These are phyloP conservation scores for Solanum acaule DNA, from an alignment of 257 asterid species.

Conservation along the genomic window DNA sequence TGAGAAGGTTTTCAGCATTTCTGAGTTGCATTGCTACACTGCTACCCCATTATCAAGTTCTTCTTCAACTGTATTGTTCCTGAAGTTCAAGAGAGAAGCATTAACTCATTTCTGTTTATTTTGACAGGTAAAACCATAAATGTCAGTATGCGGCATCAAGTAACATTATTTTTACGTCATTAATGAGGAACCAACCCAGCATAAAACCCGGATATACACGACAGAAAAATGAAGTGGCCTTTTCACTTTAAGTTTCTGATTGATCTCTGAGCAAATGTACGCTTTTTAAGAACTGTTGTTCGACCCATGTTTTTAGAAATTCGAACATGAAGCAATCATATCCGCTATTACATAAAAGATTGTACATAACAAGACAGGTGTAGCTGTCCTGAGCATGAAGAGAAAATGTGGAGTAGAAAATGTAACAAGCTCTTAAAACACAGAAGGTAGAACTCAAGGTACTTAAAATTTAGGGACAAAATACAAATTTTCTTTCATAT, in stretches of 20 bases:
- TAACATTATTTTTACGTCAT: neutral
- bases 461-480: neutral
- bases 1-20: neutral
- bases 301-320: neutral
- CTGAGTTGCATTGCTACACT: neutral
- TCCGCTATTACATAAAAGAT: neutral
- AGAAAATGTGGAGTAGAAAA: neutral
- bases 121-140: neutral
- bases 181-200: neutral
- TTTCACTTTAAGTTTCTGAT: neutral
- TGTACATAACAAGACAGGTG: neutral
- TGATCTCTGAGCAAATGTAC: neutral
- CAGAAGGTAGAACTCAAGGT: neutral
- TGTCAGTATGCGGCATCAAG: neutral
- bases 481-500: neutral
- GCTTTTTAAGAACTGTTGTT: neutral
- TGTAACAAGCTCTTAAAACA: neutral
- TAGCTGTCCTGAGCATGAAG: neutral
- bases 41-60: neutral
- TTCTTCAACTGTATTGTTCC: neutral
- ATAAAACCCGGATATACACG: neutral
- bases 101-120: neutral
- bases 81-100: neutral
- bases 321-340: neutral
- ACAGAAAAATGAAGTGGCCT: neutral